Evolutionary conservation across 345 rosid genomes (phyloP).

Genomic region (Lagerstroemia speciosa): DNA sequence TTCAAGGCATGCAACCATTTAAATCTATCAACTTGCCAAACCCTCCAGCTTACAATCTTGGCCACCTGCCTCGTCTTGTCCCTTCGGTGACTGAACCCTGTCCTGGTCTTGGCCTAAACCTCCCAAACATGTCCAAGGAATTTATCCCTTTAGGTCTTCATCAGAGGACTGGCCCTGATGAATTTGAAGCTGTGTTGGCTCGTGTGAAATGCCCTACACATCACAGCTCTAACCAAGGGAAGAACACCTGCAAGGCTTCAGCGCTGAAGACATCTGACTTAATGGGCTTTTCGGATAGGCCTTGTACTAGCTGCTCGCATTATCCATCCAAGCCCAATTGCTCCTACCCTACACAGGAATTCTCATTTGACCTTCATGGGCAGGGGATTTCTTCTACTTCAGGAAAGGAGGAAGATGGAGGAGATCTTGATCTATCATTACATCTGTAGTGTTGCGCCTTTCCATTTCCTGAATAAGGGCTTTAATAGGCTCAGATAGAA

Average conservation of each 20-base stretch:
- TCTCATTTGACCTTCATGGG: not conserved
- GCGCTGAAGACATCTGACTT: not conserved
- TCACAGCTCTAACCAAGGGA: not conserved
- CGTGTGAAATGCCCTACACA: not conserved
- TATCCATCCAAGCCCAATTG: not conserved
- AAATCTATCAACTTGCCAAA: not conserved
- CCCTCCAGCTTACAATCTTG: not conserved
- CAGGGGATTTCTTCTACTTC: not conserved
- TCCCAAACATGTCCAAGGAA: not conserved
- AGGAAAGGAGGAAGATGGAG: not conserved
- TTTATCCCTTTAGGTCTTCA: not conserved
- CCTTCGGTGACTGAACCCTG: not conserved
- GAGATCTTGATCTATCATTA: not conserved
- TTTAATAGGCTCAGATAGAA: not conserved
- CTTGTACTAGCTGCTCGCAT: not conserved
- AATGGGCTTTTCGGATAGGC: not conserved
- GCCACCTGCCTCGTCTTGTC: not conserved
- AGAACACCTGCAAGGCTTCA: not conserved
- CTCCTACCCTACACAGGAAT: not conserved
- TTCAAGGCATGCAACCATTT: not conserved
- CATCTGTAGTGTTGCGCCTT: not conserved
- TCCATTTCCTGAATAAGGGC: not conserved
- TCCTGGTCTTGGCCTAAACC: not conserved
- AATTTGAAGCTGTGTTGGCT: not conserved
- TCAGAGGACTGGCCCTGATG: not conserved